phyloP scores from a whole-genome alignment of 1,139 yeast genomes.

The Diutina neorugosa region DNA sequence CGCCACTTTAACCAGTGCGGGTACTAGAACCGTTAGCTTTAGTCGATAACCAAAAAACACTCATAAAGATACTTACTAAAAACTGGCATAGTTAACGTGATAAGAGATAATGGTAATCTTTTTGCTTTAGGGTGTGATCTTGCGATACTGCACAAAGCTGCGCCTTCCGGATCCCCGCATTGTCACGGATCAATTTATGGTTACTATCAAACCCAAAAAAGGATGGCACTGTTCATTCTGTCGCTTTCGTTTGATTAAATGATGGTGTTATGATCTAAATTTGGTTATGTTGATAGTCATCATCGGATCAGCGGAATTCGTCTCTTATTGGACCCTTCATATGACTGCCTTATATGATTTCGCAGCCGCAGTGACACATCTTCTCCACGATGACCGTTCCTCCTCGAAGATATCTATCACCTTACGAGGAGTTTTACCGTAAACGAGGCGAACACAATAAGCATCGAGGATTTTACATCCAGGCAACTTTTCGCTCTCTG shows the following conservation, averaged over 20 bases:
- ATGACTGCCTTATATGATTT: too few species aligned
- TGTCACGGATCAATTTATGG: background rate
- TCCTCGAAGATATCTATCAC: constrained; percentile 15
- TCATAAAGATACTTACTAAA: constrained; percentile 9
- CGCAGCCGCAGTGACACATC: background rate
- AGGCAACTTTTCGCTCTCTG: constrained; percentile 20
- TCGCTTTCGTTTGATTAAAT: too few species aligned
- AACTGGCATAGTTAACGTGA: constrained; percentile 9
- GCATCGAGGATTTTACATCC: constrained; percentile 23
- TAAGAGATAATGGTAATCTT: too few species aligned
- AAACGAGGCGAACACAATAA: constrained; percentile 19
- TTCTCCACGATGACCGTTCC: background rate
- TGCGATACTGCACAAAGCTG: background rate
- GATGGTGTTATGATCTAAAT: too few species aligned
- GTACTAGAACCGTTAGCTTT: constrained; percentile 15
- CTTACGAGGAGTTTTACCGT: constrained; percentile 25
- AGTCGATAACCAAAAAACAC: too few species aligned
- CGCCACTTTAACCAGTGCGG: constrained; percentile 22
- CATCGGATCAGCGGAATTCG: too few species aligned
- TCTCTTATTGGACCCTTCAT: too few species aligned
- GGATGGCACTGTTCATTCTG: too few species aligned
- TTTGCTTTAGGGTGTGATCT: background rate
- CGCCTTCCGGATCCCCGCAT: background rate
- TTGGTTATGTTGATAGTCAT: too few species aligned
- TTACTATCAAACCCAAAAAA: too few species aligned